Conservation (phyloP, 2,329 filamentous ascomycete species). For the Coniochaeta prunicola region DNA sequence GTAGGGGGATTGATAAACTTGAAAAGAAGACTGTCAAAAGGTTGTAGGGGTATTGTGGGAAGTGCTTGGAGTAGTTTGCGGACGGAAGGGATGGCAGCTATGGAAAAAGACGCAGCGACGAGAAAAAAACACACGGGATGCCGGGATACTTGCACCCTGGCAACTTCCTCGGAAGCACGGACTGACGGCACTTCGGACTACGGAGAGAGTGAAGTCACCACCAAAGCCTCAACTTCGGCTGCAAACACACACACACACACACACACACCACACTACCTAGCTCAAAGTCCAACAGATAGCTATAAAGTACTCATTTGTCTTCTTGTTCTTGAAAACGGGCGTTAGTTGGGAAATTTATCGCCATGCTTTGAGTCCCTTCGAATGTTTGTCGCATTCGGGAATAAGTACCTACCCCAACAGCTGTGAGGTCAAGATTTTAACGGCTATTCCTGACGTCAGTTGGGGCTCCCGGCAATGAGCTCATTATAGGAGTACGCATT, state of each 20-base stretch:
- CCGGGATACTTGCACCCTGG: neutral
- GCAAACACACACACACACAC: neutral
- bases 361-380: neutral
- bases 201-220: neutral
- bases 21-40: slow-evolving; percentile 4
- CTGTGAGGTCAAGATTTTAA: neutral
- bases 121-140: slow-evolving; percentile 1
- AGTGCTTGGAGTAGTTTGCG: slow-evolving; percentile 6
- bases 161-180: neutral
- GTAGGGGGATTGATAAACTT: slow-evolving; percentile 20
- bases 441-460: neutral
- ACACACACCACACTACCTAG: too few species aligned
- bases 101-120: slow-evolving; percentile 27
- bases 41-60: slow-evolving; percentile 1
- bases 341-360: neutral
- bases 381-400: too few species aligned
- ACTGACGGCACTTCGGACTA: neutral
- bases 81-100: slow-evolving; percentile 7
- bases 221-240: neutral
- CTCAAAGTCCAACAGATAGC: neutral
- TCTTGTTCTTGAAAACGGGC: neutral
- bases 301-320: neutral
- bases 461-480: neutral
- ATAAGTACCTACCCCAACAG: neutral
- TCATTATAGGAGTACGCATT: too few species aligned